Percentiles rank a stretch among this genome's conserved stretches.
Conservation (phyloP, 805 yeast genomes). For the Teunomyces tritomae region DNA sequence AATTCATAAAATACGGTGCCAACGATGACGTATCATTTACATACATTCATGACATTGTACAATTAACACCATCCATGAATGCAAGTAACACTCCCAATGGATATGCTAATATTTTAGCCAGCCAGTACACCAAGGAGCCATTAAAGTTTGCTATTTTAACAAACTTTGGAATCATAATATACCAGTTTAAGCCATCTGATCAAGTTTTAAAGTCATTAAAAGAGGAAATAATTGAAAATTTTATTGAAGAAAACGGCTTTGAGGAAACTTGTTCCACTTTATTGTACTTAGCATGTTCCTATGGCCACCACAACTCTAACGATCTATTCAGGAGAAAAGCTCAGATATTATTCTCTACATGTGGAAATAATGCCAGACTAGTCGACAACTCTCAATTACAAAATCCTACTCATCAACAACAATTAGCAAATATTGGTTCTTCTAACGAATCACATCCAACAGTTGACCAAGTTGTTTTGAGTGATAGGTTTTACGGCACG, state of each 20-base stretch:
- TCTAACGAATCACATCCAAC: slow-evolving; percentile 32
- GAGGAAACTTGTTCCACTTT: slow-evolving; percentile 91
- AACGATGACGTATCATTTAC: slow-evolving; percentile 23
- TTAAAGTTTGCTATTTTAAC: slow-evolving; percentile 82
- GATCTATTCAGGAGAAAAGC: slow-evolving; percentile 45
- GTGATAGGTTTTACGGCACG: slow-evolving; percentile 89
- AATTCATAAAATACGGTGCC: slow-evolving; percentile 46
- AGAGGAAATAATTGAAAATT: slow-evolving; percentile 63
- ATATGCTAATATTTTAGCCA: slow-evolving; percentile 80
- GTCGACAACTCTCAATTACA: slow-evolving; percentile 17
- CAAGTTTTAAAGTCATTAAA: slow-evolving; percentile 68
- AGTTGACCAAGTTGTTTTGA: slow-evolving; percentile 76
- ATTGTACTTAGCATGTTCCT: slow-evolving; percentile 76
- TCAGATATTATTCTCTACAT: slow-evolving; percentile 49
- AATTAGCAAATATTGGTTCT: slow-evolving; percentile 12
- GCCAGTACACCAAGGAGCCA: slow-evolving; percentile 70
- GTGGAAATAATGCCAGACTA: slow-evolving; percentile 51
- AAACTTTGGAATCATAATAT: slow-evolving; percentile 70
- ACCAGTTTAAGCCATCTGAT: slow-evolving; percentile 77
- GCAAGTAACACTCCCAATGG: slow-evolving; percentile 78
- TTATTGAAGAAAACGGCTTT: slow-evolving; percentile 76
- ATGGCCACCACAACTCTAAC: slow-evolving; percentile 52
- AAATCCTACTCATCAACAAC: slow-evolving; percentile 13
- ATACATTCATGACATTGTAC: slow-evolving; percentile 67
- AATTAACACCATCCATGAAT: slow-evolving; percentile 65